Evolutionary conservation across 1,284 basidiomycete species (phyloP).

Genomic region (Malassezia caprae): DNA sequence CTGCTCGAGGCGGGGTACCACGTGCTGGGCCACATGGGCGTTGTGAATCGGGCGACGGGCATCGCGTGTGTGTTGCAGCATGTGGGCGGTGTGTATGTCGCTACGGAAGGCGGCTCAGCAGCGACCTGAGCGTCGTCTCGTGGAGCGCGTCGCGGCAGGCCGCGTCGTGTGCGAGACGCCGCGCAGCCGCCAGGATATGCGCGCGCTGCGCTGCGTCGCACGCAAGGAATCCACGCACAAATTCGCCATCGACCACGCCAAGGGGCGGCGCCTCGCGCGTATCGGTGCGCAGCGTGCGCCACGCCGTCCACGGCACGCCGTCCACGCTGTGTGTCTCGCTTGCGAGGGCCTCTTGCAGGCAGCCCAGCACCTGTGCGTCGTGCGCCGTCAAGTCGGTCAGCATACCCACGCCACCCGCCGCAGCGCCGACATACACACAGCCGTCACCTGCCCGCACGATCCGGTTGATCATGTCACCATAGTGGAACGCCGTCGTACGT

Average conservation of each 20-base stretch:
- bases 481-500: slow-evolving; percentile 33
- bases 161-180: neutral
- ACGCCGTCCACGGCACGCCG: slow-evolving; percentile 27
- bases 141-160: neutral
- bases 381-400: slow-evolving; percentile 21
- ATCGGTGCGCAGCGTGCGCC: slow-evolving; percentile 42
- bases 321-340: slow-evolving; percentile 10
- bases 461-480: slow-evolving; percentile 43
- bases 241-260: slow-evolving; percentile 35
- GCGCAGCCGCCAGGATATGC: neutral
- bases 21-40: neutral
- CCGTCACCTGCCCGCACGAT: slow-evolving; percentile 13
- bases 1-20: slow-evolving; percentile 2
- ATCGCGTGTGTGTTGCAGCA: slow-evolving; percentile 3
- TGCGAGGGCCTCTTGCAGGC: slow-evolving; percentile 30
- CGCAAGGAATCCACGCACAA: slow-evolving; percentile 13
- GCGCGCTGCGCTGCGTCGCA: neutral
- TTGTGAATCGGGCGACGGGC: neutral
- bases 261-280: slow-evolving; percentile 28
- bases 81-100: slow-evolving; percentile 4
- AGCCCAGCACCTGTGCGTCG: slow-evolving; percentile 16
- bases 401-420: slow-evolving; percentile 34
- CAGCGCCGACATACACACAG: slow-evolving; percentile 24
- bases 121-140: neutral
- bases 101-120: neutral